phyloP scores from a whole-genome alignment of 2,329 filamentous ascomycete species.

The Scortechinia acanthostroma region DNA sequence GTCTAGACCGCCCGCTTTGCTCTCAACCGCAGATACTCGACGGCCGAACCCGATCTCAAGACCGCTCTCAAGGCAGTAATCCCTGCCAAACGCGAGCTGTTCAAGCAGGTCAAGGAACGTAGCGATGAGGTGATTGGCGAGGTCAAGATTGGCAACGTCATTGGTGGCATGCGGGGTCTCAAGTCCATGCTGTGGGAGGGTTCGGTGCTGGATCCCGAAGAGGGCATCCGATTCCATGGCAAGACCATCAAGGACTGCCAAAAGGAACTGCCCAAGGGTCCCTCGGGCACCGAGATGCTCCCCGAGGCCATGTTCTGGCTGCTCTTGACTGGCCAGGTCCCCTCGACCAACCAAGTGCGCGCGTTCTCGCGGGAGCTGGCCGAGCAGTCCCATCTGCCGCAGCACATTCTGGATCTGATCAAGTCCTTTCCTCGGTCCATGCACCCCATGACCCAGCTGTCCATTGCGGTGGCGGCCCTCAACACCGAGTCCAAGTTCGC shows the following conservation, averaged over 20 bases:
- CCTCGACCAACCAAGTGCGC: conserved; percentile 58
- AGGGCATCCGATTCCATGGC: conserved; percentile 72
- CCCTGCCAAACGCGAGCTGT: conserved; percentile 63
- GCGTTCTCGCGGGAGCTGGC: conserved; percentile 61
- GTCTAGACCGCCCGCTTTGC: not conserved
- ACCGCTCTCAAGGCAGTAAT: conserved; percentile 58
- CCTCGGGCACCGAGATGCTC: conserved; percentile 67
- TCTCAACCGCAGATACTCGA: not conserved
- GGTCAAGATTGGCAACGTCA: conserved; percentile 64
- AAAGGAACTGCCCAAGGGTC: conserved; percentile 64
- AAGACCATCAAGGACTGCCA: conserved; percentile 74
- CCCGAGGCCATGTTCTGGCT: conserved; percentile 78
- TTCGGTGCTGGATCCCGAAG: conserved; percentile 67
- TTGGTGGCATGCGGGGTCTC: conserved; percentile 70
- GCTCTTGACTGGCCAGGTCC: conserved; percentile 67
- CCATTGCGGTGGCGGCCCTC: conserved; percentile 65
- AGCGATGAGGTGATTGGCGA: conserved; percentile 61
- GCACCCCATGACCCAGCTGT: conserved; percentile 77
- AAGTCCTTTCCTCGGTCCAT: conserved; percentile 64
- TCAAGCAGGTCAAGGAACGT: conserved; percentile 66
- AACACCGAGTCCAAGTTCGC: conserved; percentile 69
- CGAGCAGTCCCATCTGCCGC: conserved; percentile 58
- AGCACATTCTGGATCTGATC: conserved; percentile 61
- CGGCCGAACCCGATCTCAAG: conserved; percentile 64
- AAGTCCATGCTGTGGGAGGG: conserved; percentile 77